Evolutionary conservation across 192 early-diverging fungal species (phyloP).

Genomic region (Pilaira anomala): DNA sequence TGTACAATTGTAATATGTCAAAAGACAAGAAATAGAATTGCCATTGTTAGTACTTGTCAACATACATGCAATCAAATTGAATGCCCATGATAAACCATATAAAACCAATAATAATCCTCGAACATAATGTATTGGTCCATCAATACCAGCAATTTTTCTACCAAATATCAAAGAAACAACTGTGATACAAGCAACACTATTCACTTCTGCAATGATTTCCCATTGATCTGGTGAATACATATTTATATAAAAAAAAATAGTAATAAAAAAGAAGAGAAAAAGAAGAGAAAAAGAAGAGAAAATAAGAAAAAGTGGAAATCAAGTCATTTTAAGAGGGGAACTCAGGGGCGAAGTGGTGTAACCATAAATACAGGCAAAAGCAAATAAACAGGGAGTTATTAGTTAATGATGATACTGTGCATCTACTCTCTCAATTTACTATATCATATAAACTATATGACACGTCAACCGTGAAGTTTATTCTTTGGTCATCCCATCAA

Average conservation of each 20-base stretch:
- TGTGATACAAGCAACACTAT: constrained; percentile 41
- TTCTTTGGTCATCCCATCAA: too few relatives aligned
- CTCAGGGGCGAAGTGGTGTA: too few relatives aligned
- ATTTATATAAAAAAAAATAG: background rate
- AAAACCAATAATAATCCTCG: constrained; percentile 37
- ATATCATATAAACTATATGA: too few relatives aligned
- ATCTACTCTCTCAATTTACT: too few relatives aligned
- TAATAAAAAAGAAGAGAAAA: background rate
- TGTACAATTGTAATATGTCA: constrained; percentile 38
- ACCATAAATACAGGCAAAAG: too few relatives aligned
- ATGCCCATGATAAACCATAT: constrained; percentile 43
- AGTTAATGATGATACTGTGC: too few relatives aligned
- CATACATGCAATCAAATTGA: constrained; percentile 40
- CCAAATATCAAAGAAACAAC: constrained; percentile 44
- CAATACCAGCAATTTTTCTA: constrained; percentile 40
- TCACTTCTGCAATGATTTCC: constrained; percentile 38
- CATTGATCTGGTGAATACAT: constrained; percentile 38
- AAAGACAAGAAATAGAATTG: constrained; percentile 37
- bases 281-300: background rate
- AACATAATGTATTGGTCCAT: constrained; percentile 39
- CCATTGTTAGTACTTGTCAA: constrained; percentile 46
- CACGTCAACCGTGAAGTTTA: too few relatives aligned
- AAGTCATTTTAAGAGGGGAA: too few relatives aligned
- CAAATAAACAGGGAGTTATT: too few relatives aligned
- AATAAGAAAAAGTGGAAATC: background rate